These are phyloP conservation scores for Dacryopinax primogenitus DNA, from an alignment of 768 basidiomycete genomes.

Conservation along the genomic window DNA sequence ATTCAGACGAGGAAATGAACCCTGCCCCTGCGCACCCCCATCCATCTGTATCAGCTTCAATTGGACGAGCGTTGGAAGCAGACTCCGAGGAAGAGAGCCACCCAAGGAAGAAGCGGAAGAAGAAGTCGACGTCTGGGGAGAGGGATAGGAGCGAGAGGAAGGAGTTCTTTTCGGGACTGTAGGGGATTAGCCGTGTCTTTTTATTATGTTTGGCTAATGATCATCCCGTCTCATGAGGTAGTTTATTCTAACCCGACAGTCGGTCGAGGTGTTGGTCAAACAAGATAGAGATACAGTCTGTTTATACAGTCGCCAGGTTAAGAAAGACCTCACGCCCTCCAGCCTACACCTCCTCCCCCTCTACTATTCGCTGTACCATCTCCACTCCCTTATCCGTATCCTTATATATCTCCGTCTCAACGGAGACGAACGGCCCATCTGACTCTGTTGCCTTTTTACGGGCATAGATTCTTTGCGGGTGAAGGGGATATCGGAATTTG, in stretches of 20 bases:
- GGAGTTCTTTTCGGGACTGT: background rate
- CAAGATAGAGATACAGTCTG: background rate
- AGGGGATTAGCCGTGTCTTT: background rate
- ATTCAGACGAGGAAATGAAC: slow-evolving; percentile 11
- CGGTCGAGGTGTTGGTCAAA: background rate
- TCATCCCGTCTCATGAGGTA: background rate
- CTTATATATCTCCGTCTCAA: background rate
- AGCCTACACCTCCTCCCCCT: background rate
- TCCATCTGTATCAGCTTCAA: background rate
- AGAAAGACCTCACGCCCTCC: background rate
- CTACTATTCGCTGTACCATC: background rate
- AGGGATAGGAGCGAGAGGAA: slow-evolving; percentile 27
- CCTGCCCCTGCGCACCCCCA: background rate
- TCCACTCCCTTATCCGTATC: background rate
- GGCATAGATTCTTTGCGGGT: too few species aligned
- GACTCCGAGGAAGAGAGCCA: slow-evolving; percentile 26
- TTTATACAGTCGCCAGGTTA: background rate
- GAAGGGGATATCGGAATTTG: too few species aligned
- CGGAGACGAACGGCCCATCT: background rate
- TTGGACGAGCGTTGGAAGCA: background rate
- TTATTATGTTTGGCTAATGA: too few species aligned
- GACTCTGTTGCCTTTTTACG: too few species aligned
- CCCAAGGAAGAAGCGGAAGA: slow-evolving; percentile 38
- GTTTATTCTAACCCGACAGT: background rate
- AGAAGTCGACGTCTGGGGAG: slow-evolving; percentile 48